phyloP scores from a whole-genome alignment of 768 basidiomycete species.

The Strobilomyces echinocephalus region DNA sequence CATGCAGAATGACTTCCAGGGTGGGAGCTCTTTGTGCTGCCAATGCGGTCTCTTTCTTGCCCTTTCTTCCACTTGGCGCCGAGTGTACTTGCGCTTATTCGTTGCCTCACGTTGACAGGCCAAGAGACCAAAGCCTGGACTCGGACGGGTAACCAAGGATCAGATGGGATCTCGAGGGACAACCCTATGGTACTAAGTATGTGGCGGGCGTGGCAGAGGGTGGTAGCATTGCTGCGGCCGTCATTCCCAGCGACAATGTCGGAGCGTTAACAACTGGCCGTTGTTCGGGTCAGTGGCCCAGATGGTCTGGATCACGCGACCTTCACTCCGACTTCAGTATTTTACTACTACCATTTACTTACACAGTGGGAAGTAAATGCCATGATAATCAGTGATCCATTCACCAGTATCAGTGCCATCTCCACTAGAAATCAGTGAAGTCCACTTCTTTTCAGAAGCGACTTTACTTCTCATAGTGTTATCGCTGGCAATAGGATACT shows the following conservation, averaged over 20 bases:
- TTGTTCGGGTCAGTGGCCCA: not conserved
- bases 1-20: conserved; percentile 65
- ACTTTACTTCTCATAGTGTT: no score
- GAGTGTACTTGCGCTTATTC: conserved; percentile 36
- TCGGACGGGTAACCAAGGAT: conserved; percentile 48
- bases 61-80: conserved; percentile 42
- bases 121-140: conserved; percentile 72
- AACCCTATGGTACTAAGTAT: conserved; percentile 59
- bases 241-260: conserved; percentile 12
- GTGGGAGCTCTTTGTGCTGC: conserved; percentile 42
- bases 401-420: no score
- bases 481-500: not conserved
- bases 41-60: conserved; percentile 50
- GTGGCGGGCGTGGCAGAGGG: conserved; percentile 45
- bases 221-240: conserved; percentile 38
- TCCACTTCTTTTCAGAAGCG: no score
- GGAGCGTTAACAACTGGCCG: not conserved
- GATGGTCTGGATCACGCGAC: not conserved
- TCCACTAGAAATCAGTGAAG: no score
- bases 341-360: no score
- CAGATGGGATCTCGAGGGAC: conserved; percentile 49
- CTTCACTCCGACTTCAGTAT: not conserved
- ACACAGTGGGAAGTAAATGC: no score
- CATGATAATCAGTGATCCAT: no score
- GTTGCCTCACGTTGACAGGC: conserved; percentile 65